Evolutionary conservation across 2,329 filamentous ascomycete species (phyloP), one percentile per base, ranked within the genome.

Genomic region (Paecilomyces dactylethromorphus): DNA sequence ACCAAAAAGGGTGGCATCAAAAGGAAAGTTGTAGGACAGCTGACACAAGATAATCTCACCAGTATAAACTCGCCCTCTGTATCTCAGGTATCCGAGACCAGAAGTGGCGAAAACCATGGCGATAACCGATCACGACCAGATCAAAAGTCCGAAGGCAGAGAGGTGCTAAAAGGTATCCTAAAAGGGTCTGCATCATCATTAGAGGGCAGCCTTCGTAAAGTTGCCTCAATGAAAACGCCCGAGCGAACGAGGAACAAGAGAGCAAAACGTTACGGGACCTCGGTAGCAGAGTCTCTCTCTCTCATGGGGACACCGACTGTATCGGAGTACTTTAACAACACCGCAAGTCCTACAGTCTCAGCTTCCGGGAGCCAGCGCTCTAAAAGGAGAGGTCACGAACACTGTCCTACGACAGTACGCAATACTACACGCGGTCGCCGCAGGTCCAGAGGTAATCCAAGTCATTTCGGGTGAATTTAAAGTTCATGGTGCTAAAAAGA

Each of bases 311-410:
- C 60, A 21, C 63, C 63, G 22, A 62, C 60, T 11, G 50, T 39
- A 24, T 64, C 63, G 3, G 64, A 66, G n/a, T 65, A 64, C 29
- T 65, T 65, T 26, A 67, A 67, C 21, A 67, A 65, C 59, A 66
- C 66, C 50, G 57, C 62, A 15, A 73, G 68, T n/a, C 69, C 73
- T 22, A 64, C 65, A 5, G 63, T 61, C 2, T 63, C 72, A 29
- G 67, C 67, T 18, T 70, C 69, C 54, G 69, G 67, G n/a, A 69
- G 63, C 50, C 50, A 55, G 24, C 49, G 39, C 35, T 58, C 49
- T 2, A 24, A 69, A 68, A 50, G 63, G 61, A 53, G 58, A 64
- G 32, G 49, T 59, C 18, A 58, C 65, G 53, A 55, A 50, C 59
- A 53, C 10, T 59, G 63, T 52, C 57, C 55, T 3, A 57, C 45